phyloP scores from a whole-genome alignment of 495 filamentous ascomycete species.

The Daldinia grandis region DNA sequence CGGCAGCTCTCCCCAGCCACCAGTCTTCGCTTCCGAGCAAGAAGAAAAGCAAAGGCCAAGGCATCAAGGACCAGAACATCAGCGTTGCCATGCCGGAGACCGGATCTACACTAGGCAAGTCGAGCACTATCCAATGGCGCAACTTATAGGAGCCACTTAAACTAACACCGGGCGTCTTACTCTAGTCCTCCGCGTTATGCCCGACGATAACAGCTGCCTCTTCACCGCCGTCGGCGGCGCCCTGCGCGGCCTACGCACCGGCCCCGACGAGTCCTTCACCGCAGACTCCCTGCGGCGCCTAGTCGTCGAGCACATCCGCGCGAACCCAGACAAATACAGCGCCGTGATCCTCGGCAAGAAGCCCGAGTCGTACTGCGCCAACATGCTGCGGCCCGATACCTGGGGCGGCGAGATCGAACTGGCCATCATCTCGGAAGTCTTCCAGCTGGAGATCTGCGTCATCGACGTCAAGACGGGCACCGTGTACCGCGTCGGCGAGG shows the following conservation, averaged over 20 bases:
- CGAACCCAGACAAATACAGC: slow-evolving; percentile 73
- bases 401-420: slow-evolving; percentile 97
- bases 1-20: neutral
- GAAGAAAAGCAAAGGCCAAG: neutral
- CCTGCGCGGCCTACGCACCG: slow-evolving; percentile 54
- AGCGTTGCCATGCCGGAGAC: slow-evolving; percentile 37
- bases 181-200: slow-evolving; percentile 88
- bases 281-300: slow-evolving; percentile 73
- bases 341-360: slow-evolving; percentile 78
- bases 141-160: neutral
- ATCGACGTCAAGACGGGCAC: slow-evolving; percentile 69
- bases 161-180: neutral
- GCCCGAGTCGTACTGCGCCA: slow-evolving; percentile 80
- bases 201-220: slow-evolving; percentile 94
- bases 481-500: slow-evolving; percentile 83
- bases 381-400: slow-evolving; percentile 79
- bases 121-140: slow-evolving; percentile 19
- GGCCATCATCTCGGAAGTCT: slow-evolving; percentile 82
- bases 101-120: slow-evolving; percentile 32
- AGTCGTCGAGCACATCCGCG: slow-evolving; percentile 80
- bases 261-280: slow-evolving; percentile 68
- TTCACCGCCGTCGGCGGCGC: slow-evolving; percentile 89
- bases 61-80: slow-evolving; percentile 40
- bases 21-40: neutral
- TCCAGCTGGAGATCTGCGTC: slow-evolving; percentile 85